Percentiles rank a stretch among this genome's conserved stretches.
Evolutionary conservation across 345 rosid genomes (phyloP).

Genomic region (Citrus mangshanensis): DNA sequence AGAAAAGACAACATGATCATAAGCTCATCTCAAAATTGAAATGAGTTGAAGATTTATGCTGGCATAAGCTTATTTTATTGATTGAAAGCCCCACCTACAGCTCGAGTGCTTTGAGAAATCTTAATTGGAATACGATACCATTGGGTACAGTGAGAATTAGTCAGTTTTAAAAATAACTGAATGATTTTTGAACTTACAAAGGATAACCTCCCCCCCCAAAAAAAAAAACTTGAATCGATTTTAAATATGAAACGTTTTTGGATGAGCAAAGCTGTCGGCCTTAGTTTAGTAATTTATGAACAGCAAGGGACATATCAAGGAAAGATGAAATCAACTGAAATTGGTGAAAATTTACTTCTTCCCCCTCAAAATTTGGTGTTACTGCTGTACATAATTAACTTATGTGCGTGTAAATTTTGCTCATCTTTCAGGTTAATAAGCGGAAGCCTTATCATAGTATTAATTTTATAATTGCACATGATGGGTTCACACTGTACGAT

Average conservation of each 20-base stretch:
- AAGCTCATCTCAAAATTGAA: background rate
- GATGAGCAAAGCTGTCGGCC: no score
- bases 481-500: constrained; percentile 87
- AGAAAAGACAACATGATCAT: background rate
- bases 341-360: no score
- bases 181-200: background rate
- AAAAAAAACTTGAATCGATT: no score
- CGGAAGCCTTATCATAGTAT: constrained; percentile 89
- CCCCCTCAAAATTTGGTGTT: background rate
- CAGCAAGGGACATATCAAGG: no score
- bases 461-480: constrained; percentile 85
- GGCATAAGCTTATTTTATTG: background rate
- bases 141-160: background rate
- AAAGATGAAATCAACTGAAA: background rate
- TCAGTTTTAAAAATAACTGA: background rate
- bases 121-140: background rate
- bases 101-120: background rate
- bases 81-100: background rate
- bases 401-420: background rate
- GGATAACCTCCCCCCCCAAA: background rate
- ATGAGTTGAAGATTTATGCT: background rate
- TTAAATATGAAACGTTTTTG: no score
- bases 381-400: background rate
- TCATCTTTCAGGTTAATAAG: constrained; percentile 58
- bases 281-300: no score